Conservation (phyloP, 1,139 yeast genomes). For the Yamadazyma friedrichii region DNA sequence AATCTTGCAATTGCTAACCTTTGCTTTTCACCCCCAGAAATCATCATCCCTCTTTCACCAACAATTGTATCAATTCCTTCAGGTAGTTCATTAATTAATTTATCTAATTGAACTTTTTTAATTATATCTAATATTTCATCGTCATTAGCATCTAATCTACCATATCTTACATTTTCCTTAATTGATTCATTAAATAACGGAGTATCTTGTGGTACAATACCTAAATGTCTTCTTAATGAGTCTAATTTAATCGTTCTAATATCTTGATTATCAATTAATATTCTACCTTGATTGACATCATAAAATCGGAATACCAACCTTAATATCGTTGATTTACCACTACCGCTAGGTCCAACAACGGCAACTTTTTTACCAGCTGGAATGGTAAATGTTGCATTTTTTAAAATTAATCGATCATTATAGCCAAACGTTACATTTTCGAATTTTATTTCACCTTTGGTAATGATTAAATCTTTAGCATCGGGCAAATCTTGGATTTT, state of each 20-base stretch:
- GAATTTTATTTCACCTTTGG: slow-evolving; percentile 74
- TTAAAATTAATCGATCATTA: slow-evolving; percentile 81
- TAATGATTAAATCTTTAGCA: slow-evolving; percentile 58
- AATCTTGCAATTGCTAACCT: slow-evolving; percentile 91
- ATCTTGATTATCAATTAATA: slow-evolving; percentile 88
- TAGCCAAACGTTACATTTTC: slow-evolving; percentile 94
- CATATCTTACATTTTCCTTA: slow-evolving; percentile 83
- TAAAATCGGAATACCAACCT: slow-evolving; percentile 85
- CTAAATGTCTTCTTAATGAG: slow-evolving; percentile 70
- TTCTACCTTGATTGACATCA: slow-evolving; percentile 76
- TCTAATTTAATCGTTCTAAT: slow-evolving; percentile 73
- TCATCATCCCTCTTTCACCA: slow-evolving; percentile 99
- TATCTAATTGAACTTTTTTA: slow-evolving; percentile 64
- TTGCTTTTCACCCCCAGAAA: slow-evolving; percentile 98
- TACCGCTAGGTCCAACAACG: slow-evolving; percentile 92
- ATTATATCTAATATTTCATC: slow-evolving; percentile 69
- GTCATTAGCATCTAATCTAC: slow-evolving; percentile 70
- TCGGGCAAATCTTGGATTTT: slow-evolving; percentile 58
- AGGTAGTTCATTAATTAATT: slow-evolving; percentile 68
- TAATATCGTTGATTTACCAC: slow-evolving; percentile 90
- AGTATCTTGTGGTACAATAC: slow-evolving; percentile 97
- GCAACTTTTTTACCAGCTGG: slow-evolving; percentile 94
- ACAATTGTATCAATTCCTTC: slow-evolving; percentile 83
- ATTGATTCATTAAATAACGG: slow-evolving; percentile 93
- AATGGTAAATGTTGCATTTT: slow-evolving; percentile 77